phyloP scores from a whole-genome alignment of 2,329 filamentous ascomycete species.

The Clonostachys chloroleuca region DNA sequence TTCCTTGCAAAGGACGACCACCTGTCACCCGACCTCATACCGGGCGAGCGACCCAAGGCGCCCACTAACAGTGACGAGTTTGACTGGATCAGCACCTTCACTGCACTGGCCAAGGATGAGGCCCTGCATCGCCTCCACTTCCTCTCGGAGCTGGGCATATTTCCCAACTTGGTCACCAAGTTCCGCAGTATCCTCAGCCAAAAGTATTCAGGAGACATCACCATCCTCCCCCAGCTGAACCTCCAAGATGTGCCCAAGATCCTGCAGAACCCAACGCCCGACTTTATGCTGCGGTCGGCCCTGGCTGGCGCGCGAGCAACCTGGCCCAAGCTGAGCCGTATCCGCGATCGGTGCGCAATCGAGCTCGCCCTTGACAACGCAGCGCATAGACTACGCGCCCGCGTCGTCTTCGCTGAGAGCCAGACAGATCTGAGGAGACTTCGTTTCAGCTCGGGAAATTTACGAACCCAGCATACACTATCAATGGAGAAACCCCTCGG shows the following conservation, averaged over 20 bases:
- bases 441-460: slow-evolving; percentile 8
- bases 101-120: slow-evolving; percentile 73
- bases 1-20: slow-evolving; percentile 76
- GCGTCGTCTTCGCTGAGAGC: slow-evolving; percentile 65
- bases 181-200: slow-evolving; percentile 78
- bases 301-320: slow-evolving; percentile 79
- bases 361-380: slow-evolving; percentile 79
- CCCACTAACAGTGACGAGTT: slow-evolving; percentile 24
- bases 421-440: slow-evolving; percentile 55
- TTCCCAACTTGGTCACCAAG: slow-evolving; percentile 76
- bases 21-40: slow-evolving; percentile 25
- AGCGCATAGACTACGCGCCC: slow-evolving; percentile 62
- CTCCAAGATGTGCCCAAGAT: slow-evolving; percentile 72
- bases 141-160: slow-evolving; percentile 73
- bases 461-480: not conserved
- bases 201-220: slow-evolving; percentile 92
- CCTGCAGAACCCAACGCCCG: slow-evolving; percentile 76
- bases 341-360: slow-evolving; percentile 83
- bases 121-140: slow-evolving; percentile 76
- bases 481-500: slow-evolving; percentile 12
- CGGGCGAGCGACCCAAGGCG: no score
- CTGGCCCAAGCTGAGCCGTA: slow-evolving; percentile 83
- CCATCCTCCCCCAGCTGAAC: slow-evolving; percentile 78
- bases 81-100: slow-evolving; percentile 62
- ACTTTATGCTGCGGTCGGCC: slow-evolving; percentile 81